Evolutionary conservation across 2,329 filamentous ascomycete species (phyloP), one percentile per base, ranked within the genome.

Genomic region (Xylariales sp.): DNA sequence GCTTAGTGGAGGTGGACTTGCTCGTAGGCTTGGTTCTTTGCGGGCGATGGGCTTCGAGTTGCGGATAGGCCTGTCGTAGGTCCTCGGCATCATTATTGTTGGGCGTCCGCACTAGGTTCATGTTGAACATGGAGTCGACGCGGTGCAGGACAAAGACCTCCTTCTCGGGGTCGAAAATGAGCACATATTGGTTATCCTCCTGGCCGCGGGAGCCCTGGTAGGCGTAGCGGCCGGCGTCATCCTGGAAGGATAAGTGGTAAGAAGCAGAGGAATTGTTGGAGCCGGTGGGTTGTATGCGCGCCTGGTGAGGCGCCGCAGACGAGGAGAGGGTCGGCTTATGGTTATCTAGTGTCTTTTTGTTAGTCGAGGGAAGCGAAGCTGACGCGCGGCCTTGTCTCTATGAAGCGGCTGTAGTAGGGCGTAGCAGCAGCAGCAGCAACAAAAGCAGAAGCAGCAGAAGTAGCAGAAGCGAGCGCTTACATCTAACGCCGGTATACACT

Each of bases 81-180:
- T 86, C 88, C 36, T 87, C 86, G 61, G 85, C 80, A 72, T 93
- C 88, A 62, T 84, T 82, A 74, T 91, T 90, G 71, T 85, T 87
- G 2, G 91, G 92, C 14, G 89, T 89, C 63, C 86, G 88, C 60
- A 87, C 89, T 62, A 97, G 81, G 79, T 97, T 97, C 90, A 97
- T 94, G 75, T 93, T 90, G 80, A 97, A 91, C 46, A 90, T 90
- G n/a, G 90, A 91, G 76, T 93, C 89, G 62, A 97, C 83, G 59
- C 89, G 89, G 81, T 97, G 93, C 62, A 97, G 85, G 34, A 96
- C 89, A 72, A 96, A 96, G 64, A 87, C 90, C 75, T 95, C 89
- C 60, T 88, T 89, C 18, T 85, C 83, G 8, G 90, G 85, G 78
- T 97, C 92, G 76, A 95, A 96, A 65, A 95, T 87, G 59, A 97